Conservation (phyloP, 805 yeast species). For the Kuraishia hungarica region DNA sequence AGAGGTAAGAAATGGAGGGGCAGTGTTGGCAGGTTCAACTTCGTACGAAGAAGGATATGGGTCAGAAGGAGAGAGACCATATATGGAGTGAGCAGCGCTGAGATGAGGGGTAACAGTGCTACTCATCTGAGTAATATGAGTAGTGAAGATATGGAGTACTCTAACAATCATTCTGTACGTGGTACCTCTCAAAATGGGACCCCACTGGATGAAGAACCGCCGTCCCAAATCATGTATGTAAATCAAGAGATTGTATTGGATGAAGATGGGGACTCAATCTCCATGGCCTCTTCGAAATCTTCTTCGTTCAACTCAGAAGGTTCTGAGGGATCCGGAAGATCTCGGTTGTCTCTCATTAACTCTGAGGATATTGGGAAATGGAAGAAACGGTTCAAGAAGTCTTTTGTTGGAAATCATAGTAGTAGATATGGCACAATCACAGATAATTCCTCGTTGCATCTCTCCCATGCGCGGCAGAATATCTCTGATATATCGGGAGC, state of each 20-base stretch:
- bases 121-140: background rate
- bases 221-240: background rate
- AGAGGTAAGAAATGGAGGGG: slow-evolving; percentile 41
- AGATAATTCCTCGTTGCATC: background rate
- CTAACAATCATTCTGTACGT: background rate
- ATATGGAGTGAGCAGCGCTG: background rate
- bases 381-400: slow-evolving; percentile 2
- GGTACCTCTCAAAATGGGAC: too few species aligned
- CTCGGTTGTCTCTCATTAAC: background rate
- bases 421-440: background rate
- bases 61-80: slow-evolving; percentile 27
- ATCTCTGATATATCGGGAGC: background rate
- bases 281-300: background rate
- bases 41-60: slow-evolving; percentile 45
- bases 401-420: background rate
- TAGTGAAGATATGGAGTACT: background rate
- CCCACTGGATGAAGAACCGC: background rate
- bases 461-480: background rate
- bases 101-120: background rate
- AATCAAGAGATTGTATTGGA: background rate
- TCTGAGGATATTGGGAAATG: background rate
- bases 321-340: background rate
- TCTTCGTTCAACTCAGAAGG: background rate
- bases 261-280: background rate
- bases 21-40: slow-evolving; percentile 37